A percentile compares a stretch with the other conserved stretches of the same genome.
Conservation (phyloP, 805 yeast species). For the Candida lessepsii region DNA sequence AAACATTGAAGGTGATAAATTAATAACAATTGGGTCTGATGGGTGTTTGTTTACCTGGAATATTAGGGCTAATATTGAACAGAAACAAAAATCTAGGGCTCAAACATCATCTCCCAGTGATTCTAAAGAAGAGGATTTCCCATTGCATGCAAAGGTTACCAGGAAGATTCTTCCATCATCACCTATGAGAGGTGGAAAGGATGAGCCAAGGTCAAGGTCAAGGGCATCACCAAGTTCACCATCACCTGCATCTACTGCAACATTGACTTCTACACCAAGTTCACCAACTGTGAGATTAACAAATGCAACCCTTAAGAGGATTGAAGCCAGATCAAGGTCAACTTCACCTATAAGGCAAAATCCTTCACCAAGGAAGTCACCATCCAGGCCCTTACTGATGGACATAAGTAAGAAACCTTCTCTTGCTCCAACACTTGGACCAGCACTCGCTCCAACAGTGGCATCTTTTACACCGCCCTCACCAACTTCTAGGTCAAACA, state of each 20-base stretch:
- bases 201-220: neutral
- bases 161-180: conserved; percentile 11
- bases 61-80: conserved; percentile 8
- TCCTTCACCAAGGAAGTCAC: neutral
- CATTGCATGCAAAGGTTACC: conserved; percentile 26
- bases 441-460: too few relatives aligned
- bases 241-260: conserved; percentile 11
- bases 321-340: conserved; percentile 26
- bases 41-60: conserved; percentile 58
- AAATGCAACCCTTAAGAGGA: conserved; percentile 32
- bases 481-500: neutral
- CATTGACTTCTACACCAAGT: neutral
- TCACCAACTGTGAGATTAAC: conserved; percentile 24
- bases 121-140: conserved; percentile 10
- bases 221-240: conserved; percentile 12
- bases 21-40: conserved; percentile 48
- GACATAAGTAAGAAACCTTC: conserved; percentile 5
- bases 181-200: conserved; percentile 2
- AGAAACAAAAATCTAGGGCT: too few relatives aligned
- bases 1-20: conserved; percentile 21
- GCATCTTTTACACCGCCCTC: neutral
- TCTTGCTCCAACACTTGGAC: neutral
- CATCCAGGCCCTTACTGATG: conserved; percentile 2
- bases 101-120: conserved; percentile 2
- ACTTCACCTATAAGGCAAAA: conserved; percentile 11